Evolutionary conservation across 2,329 filamentous ascomycete genomes (phyloP), one percentile per base, ranked within the genome.

Genomic region (Aureobasidium lini): DNA sequence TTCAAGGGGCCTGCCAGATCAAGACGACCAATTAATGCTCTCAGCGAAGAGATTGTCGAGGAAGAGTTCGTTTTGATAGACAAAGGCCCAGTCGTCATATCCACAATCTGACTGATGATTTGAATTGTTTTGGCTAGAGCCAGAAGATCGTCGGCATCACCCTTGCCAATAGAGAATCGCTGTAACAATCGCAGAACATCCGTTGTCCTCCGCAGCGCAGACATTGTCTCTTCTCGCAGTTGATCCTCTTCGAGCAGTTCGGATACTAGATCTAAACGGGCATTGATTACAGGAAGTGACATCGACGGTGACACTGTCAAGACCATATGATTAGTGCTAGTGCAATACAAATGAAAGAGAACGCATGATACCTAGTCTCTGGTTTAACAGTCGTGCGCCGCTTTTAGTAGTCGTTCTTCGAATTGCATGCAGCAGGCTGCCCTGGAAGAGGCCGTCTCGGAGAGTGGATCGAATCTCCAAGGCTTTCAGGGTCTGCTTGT

Each of bases 121-220:
- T 82, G 74, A 61, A 97, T 89, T 0, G 94, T 96, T 65, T 83
- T 87, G 1, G 90, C 89, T 13, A 99, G 78, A 52, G 85, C 88
- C 44, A 97, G 78, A 39, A 99, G 81, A 71, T 97, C 94, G 69
- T 97, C 93, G 1, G 93, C 82, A 67, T 95, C 89, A n/a, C 93
- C 94, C 63, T 90, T 84, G 10, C 93, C 92, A 8, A 97, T 82
- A 0, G 93, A 89, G 71, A 99, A 97, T 70, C 94, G 96, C 68
- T 97, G 94, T 1, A 96, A 85, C 3, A 99, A 79, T 1, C 94
- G 88, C 68, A 95, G 87, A 2, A 90, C 90, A 73, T 99, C 94
- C 66, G 90, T 86, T 54, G 86, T 93, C 28, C 84, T 81, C 62
- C 84, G 83, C 2, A 99, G 78, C 2, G 95, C 77, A 15, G 82